A percentile compares a stretch with the other conserved stretches of the same genome.
Conservation (phyloP, 2,329 filamentous ascomycete species). For the Huntiella bhutanensis region DNA sequence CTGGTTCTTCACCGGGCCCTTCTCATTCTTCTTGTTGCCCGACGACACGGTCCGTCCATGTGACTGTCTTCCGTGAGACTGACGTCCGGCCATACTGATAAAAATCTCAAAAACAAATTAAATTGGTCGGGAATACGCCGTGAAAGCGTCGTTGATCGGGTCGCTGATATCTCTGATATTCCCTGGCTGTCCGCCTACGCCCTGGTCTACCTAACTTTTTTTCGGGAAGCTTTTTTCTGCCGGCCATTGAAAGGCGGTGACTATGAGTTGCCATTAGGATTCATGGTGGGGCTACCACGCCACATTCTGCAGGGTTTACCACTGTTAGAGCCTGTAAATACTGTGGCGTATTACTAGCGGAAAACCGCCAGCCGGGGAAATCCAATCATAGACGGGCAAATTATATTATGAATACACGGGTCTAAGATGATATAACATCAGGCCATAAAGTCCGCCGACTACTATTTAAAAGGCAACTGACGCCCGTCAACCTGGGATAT, state of each 20-base stretch:
- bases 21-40: conserved; percentile 10
- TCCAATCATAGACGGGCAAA: conserved; percentile 9
- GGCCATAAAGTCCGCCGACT: neutral
- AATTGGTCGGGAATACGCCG: neutral
- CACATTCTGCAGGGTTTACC: conserved; percentile 1
- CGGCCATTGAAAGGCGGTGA: conserved; percentile 11
- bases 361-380: too few relatives aligned
- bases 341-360: too few relatives aligned
- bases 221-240: conserved; percentile 12
- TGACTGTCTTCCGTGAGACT: conserved; percentile 36
- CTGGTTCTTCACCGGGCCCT: neutral
- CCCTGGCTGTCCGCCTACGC: neutral
- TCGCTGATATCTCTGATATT: neutral
- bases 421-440: conserved; percentile 1
- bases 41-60: conserved; percentile 22
- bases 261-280: conserved; percentile 12
- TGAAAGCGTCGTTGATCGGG: neutral
- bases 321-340: neutral
- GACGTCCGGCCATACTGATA: conserved; percentile 34
- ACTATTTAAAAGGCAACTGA: neutral
- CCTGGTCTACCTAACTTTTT: neutral
- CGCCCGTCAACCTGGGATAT: too few relatives aligned
- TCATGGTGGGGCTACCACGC: conserved; percentile 6
- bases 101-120: neutral
- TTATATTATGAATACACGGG: neutral